Evolutionary conservation across 169 alveolate genomes (phyloP).

Genomic region (Fabrea salina): DNA sequence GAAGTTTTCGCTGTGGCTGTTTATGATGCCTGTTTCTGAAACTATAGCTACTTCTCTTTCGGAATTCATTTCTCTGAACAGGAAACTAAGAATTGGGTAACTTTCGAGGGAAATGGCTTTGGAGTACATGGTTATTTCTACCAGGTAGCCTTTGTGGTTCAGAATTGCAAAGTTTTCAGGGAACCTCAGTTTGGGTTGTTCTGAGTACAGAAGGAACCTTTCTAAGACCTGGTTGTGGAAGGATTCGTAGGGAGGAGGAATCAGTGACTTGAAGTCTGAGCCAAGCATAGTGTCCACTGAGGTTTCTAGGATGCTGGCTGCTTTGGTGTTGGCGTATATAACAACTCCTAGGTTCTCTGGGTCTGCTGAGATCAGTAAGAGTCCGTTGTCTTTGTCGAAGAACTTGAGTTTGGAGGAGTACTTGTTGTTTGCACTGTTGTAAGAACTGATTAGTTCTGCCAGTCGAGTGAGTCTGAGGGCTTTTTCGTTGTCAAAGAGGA

Average conservation of each 20-base stretch:
- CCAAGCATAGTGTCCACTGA: background rate
- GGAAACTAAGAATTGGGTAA: background rate
- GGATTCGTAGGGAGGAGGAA: background rate
- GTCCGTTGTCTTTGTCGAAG: background rate
- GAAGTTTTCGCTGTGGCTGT: background rate
- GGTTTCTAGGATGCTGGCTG: background rate
- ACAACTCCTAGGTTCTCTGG: background rate
- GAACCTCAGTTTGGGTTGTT: too few relatives aligned
- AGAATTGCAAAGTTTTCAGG: too few relatives aligned
- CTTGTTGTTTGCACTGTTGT: background rate
- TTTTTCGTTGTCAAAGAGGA: background rate
- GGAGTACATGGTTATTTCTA: too few relatives aligned
- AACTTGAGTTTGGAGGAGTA: background rate
- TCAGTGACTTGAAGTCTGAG: background rate
- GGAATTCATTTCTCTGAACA: background rate
- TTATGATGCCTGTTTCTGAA: background rate
- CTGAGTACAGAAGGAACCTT: too few relatives aligned
- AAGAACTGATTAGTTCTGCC: background rate
- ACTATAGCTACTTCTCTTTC: background rate
- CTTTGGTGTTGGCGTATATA: background rate
- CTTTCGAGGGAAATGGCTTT: background rate
- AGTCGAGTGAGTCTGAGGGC: background rate
- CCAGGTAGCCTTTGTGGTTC: too few relatives aligned
- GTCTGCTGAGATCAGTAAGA: background rate
- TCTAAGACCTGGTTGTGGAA: background rate